phyloP scores from a whole-genome alignment of 306 rosid genomes.

The Carpinus fangiana region DNA sequence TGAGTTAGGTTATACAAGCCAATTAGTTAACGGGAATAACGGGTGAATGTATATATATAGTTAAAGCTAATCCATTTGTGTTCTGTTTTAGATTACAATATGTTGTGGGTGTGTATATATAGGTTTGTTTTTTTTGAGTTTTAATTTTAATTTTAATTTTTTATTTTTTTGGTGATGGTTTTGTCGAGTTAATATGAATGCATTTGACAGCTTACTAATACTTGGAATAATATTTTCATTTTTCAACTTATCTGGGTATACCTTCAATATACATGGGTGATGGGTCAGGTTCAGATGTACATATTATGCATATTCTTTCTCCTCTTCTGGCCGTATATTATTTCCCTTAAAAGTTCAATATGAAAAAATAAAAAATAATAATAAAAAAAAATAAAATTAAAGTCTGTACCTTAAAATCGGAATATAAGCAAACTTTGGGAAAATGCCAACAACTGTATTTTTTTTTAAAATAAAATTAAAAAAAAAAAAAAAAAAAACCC shows the following conservation, averaged over 20 bases:
- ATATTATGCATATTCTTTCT: too few relatives aligned
- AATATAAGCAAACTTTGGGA: too few relatives aligned
- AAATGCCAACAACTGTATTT: too few relatives aligned
- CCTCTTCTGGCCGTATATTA: too few relatives aligned
- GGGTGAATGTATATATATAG: slow-evolving; percentile 35
- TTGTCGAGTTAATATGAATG: neutral
- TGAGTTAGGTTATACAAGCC: slow-evolving; percentile 26
- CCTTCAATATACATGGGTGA: neutral
- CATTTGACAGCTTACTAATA: neutral
- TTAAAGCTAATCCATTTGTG: neutral
- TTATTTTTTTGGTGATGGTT: neutral
- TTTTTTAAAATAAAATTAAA: too few relatives aligned
- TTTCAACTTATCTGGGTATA: neutral
- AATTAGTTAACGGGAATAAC: slow-evolving; percentile 26
- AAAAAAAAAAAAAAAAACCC: too few relatives aligned
- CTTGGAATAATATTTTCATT: neutral
- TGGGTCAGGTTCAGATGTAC: too few relatives aligned
- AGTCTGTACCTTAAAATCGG: too few relatives aligned
- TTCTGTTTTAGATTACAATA: neutral
- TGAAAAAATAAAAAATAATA: too few relatives aligned
- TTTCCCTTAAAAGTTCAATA: too few relatives aligned
- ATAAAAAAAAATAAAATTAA: too few relatives aligned
- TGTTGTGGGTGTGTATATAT: neutral
- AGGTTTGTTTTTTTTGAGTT: too few relatives aligned
- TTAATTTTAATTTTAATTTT: neutral